phyloP scores from a whole-genome alignment of 2,329 filamentous ascomycete species.

The Fusarium sulawesiense region DNA sequence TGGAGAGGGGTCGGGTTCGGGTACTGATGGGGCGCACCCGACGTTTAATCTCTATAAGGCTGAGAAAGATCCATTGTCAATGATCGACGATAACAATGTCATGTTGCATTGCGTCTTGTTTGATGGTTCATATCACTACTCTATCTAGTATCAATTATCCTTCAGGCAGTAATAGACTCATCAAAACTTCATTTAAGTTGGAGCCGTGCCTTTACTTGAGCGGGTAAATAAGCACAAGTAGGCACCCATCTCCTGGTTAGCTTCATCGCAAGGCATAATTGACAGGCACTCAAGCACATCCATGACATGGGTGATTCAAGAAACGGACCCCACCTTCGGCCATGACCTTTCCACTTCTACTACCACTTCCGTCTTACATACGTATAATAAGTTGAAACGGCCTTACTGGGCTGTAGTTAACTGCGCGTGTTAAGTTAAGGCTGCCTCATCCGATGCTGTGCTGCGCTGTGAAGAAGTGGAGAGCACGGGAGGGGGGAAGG shows the following conservation, averaged over 20 bases:
- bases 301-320: constrained; percentile 5
- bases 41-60: constrained; percentile 23
- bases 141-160: background rate
- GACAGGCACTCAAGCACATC: background rate
- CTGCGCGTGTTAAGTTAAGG: constrained; percentile 10
- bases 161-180: background rate
- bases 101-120: background rate
- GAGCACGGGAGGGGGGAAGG: constrained; percentile 1
- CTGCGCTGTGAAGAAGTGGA: constrained; percentile 1
- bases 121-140: background rate
- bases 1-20: constrained; percentile 3
- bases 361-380: background rate
- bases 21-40: constrained; percentile 14
- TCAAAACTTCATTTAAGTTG: background rate
- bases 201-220: background rate
- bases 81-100: background rate
- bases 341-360: background rate
- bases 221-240: constrained; percentile 2
- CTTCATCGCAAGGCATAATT: constrained; percentile 19
- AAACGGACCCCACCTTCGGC: constrained; percentile 27
- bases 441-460: constrained; percentile 19
- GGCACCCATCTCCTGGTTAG: background rate
- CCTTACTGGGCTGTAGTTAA: constrained; percentile 11
- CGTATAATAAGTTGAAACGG: background rate
- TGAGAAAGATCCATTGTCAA: constrained; percentile 4